Conservation (phyloP, 2,329 filamentous ascomycete species). For the Curvularia sp. region DNA sequence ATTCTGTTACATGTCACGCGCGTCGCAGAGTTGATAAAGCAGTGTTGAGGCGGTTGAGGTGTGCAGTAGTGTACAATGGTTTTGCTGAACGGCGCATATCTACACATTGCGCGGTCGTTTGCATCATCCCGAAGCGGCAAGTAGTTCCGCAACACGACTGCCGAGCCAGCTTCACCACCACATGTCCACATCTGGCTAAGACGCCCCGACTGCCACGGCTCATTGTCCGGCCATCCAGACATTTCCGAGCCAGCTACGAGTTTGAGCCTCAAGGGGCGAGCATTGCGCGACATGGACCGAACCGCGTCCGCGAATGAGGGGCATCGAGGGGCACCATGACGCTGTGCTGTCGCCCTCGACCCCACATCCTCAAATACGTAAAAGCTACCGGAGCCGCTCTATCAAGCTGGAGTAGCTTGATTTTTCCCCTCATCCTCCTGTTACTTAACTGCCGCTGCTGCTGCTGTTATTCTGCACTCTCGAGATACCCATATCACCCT, state of each 20-base stretch:
- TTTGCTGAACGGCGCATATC: constrained; percentile 17
- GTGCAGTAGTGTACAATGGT: neutral
- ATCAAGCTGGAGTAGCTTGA: constrained; percentile 18
- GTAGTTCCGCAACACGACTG: constrained; percentile 23
- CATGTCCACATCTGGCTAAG: constrained; percentile 31
- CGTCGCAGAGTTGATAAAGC: neutral
- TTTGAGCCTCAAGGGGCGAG: constrained; percentile 39
- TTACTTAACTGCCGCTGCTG: constrained; percentile 13
- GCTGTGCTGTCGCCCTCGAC: constrained; percentile 23
- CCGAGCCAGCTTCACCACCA: constrained; percentile 5
- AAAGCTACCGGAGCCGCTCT: constrained; percentile 37
- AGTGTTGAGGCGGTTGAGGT: neutral
- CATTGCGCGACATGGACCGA: constrained; percentile 32
- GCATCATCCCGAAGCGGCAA: constrained; percentile 29
- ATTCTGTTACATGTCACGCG: neutral
- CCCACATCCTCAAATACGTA: constrained; percentile 33
- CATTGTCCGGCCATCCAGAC: constrained; percentile 20
- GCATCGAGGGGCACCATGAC: constrained; percentile 39
- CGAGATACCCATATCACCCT: constrained; percentile 26
- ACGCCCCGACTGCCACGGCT: constrained; percentile 21
- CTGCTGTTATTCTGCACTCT: constrained; percentile 5
- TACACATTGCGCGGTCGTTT: constrained; percentile 14
- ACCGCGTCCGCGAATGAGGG: constrained; percentile 37
- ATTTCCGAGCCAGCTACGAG: constrained; percentile 33
- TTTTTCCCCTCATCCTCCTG: constrained; percentile 20